A percentile compares a stretch with the other conserved stretches of the same genome.
Evolutionary conservation across 495 filamentous ascomycete genomes (phyloP).

Genomic region (Elaphomyces granulatus): DNA sequence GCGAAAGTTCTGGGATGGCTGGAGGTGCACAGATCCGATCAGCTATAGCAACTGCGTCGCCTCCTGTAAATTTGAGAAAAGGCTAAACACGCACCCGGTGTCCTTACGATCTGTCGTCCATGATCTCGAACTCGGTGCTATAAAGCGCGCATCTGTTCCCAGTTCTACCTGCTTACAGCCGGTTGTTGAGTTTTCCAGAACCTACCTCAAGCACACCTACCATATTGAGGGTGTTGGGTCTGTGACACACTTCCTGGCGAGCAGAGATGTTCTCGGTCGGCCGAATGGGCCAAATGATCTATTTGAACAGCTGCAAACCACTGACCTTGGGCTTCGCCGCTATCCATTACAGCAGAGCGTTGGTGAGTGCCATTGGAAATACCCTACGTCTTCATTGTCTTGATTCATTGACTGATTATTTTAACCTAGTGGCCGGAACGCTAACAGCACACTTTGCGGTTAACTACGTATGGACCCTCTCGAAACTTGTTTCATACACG

Average conservation of each 20-base stretch:
- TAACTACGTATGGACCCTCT: slow-evolving; percentile 47
- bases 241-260: slow-evolving; percentile 49
- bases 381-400: slow-evolving; percentile 11
- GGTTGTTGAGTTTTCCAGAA: slow-evolving; percentile 8
- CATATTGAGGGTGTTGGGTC: slow-evolving; percentile 34
- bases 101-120: slow-evolving; percentile 23
- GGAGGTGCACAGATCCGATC: slow-evolving; percentile 37
- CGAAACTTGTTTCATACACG: neutral
- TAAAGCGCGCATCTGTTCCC: slow-evolving; percentile 14
- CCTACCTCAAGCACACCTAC: slow-evolving; percentile 21
- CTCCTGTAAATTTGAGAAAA: slow-evolving; percentile 33
- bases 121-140: slow-evolving; percentile 15
- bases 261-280: slow-evolving; percentile 30
- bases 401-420: slow-evolving; percentile 9
- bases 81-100: slow-evolving; percentile 19
- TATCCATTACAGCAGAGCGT: slow-evolving; percentile 28
- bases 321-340: slow-evolving; percentile 44
- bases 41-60: slow-evolving; percentile 12
- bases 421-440: slow-evolving; percentile 23
- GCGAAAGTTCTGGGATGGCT: slow-evolving; percentile 46
- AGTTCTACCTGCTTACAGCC: slow-evolving; percentile 7
- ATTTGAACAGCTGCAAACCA: slow-evolving; percentile 43
- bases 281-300: slow-evolving; percentile 47
- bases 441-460: slow-evolving; percentile 52
- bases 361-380: slow-evolving; percentile 18